These are phyloP conservation scores for Zygosaccharomyces gambellarensis DNA, from an alignment of 805 yeast species.

Conservation along the genomic window DNA sequence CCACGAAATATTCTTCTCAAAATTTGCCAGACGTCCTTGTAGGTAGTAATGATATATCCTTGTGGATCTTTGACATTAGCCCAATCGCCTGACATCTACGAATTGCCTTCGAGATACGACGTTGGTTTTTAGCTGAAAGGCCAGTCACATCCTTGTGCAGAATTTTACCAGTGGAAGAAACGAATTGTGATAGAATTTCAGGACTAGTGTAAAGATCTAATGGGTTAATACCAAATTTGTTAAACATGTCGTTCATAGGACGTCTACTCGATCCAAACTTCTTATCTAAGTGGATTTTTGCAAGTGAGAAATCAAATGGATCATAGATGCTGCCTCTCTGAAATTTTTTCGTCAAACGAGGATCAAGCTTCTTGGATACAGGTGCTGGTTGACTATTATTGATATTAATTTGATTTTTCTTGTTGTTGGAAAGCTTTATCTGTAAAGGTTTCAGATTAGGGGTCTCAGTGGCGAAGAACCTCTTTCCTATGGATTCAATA, in stretches of 20 bases:
- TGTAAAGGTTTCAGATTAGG: not conserved
- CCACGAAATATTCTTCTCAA: slow-evolving; percentile 2
- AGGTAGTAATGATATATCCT: slow-evolving; percentile 47
- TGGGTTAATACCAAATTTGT: slow-evolving; percentile 56
- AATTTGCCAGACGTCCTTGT: slow-evolving; percentile 18
- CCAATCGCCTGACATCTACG: slow-evolving; percentile 80
- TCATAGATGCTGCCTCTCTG: slow-evolving; percentile 57
- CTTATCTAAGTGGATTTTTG: slow-evolving; percentile 49
- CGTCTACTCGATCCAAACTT: slow-evolving; percentile 29
- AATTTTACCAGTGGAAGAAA: slow-evolving; percentile 71
- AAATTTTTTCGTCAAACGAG: slow-evolving; percentile 44
- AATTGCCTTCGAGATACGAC: slow-evolving; percentile 66
- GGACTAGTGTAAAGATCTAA: slow-evolving; percentile 69
- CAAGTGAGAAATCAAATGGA: slow-evolving; percentile 73
- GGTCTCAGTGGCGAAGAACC: not conserved
- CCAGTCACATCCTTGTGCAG: slow-evolving; percentile 69
- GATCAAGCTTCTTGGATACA: slow-evolving; percentile 31
- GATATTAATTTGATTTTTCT: slow-evolving; percentile 11
- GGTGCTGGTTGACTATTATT: slow-evolving; percentile 8
- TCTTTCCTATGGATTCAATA: not conserved
- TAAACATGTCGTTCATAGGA: slow-evolving; percentile 37
- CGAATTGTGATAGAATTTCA: slow-evolving; percentile 55
- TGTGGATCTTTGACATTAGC: slow-evolving; percentile 68
- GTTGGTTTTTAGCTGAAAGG: slow-evolving; percentile 60
- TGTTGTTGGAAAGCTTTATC: slow-evolving; percentile 6